These are phyloP conservation scores for Tanacetum coccineum DNA, from an alignment of 129 eudicot species.

Conservation along the genomic window DNA sequence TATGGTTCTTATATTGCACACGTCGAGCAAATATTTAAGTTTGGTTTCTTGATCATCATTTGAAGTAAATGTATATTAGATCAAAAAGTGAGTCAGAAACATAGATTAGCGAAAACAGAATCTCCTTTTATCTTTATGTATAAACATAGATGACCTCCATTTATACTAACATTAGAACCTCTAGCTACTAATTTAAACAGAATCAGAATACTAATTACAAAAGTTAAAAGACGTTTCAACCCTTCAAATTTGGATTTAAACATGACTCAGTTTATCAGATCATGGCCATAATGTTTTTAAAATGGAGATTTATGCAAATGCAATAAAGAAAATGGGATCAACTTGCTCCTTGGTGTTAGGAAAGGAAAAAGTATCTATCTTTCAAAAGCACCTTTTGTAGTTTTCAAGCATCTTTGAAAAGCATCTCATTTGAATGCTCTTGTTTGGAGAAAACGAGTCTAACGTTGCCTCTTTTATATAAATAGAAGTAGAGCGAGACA, in stretches of 20 bases:
- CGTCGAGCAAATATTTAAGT: slow-evolving; percentile 19
- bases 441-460: slow-evolving; percentile 29
- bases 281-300: slow-evolving; percentile 16
- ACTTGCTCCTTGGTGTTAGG: slow-evolving; percentile 41
- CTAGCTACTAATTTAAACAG: not conserved
- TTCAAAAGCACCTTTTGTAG: slow-evolving; percentile 46
- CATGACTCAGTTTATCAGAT: not conserved
- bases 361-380: slow-evolving; percentile 40
- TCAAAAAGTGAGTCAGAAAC: not conserved
- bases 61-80: not conserved
- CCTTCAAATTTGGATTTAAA: not conserved
- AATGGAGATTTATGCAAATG: slow-evolving; percentile 15
- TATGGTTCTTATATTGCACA: slow-evolving; percentile 29
- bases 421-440: slow-evolving; percentile 51
- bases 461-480: slow-evolving; percentile 36
- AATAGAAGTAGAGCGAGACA: slow-evolving; percentile 39
- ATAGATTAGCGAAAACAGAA: not conserved
- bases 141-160: not conserved
- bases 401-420: slow-evolving; percentile 49
- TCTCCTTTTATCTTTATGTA: not conserved
- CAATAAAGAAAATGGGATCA: slow-evolving; percentile 20
- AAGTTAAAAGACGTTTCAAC: not conserved
- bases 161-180: not conserved
- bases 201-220: not conserved
- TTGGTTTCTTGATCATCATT: slow-evolving; percentile 20